These are phyloP conservation scores for Fusarium siculi DNA, from an alignment of 2,329 filamentous ascomycete species.

Conservation along the genomic window DNA sequence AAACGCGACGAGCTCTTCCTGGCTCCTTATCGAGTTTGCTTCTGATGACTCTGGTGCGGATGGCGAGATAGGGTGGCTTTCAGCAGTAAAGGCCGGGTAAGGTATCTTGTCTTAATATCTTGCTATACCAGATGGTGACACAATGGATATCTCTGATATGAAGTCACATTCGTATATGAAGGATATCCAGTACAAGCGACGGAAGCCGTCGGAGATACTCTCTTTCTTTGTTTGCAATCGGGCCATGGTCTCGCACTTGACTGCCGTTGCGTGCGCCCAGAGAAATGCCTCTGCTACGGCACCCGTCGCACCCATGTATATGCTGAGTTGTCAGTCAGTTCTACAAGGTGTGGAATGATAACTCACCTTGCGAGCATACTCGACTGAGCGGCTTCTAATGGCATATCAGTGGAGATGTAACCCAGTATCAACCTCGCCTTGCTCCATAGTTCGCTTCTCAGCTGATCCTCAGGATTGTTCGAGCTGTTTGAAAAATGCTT, in stretches of 20 bases:
- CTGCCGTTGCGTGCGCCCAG: slow-evolving; percentile 42
- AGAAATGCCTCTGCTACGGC: slow-evolving; percentile 40
- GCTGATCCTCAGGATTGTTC: rapidly evolving
- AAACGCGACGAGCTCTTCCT: slow-evolving; percentile 45
- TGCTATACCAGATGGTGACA: slow-evolving; percentile 44
- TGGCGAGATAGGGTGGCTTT: rapidly evolving
- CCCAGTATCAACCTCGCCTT: slow-evolving; percentile 42
- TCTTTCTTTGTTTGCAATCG: neutral
- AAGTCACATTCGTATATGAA: slow-evolving; percentile 48
- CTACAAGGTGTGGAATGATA: rapidly evolving
- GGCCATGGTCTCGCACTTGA: slow-evolving; percentile 44
- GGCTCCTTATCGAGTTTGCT: neutral
- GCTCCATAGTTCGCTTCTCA: slow-evolving; percentile 24
- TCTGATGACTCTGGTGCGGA: neutral
- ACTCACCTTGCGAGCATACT: slow-evolving; percentile 44
- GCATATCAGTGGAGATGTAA: slow-evolving; percentile 30
- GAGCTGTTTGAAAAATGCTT: neutral
- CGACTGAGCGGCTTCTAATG: slow-evolving; percentile 42
- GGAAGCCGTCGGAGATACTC: slow-evolving; percentile 35
- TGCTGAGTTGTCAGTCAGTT: slow-evolving; percentile 6
- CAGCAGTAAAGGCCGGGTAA: slow-evolving; percentile 4
- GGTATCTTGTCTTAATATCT: slow-evolving; percentile 43
- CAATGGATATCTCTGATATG: slow-evolving; percentile 44
- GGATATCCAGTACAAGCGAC: slow-evolving; percentile 45
- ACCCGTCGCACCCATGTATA: slow-evolving; percentile 42